phyloP scores from a whole-genome alignment of 1,284 basidiomycete genomes.

The Melampsora americana region DNA sequence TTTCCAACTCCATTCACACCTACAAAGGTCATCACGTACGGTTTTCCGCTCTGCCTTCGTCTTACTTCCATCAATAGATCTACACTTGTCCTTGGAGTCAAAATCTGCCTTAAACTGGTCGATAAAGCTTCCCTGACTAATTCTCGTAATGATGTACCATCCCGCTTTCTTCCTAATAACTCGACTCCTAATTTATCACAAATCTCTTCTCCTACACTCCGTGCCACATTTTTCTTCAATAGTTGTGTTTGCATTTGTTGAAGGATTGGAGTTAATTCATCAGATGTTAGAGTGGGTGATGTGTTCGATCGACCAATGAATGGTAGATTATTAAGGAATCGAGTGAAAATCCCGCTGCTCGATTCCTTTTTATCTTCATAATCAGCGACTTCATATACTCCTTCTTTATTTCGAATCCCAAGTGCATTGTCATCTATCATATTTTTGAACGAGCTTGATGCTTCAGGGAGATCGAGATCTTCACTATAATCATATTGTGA shows the following conservation, averaged over 20 bases:
- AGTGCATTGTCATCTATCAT: constrained; percentile 74
- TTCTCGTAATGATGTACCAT: constrained; percentile 76
- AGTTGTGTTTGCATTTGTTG: constrained; percentile 94
- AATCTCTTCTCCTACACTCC: constrained; percentile 87
- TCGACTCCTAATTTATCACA: constrained; percentile 87
- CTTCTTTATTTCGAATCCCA: constrained; percentile 74
- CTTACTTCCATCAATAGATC: constrained; percentile 75
- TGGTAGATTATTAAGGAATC: constrained; percentile 51
- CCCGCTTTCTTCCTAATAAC: constrained; percentile 77
- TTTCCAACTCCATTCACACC: constrained; percentile 99
- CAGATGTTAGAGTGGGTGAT: constrained; percentile 65
- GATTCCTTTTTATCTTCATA: constrained; percentile 57
- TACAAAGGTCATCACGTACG: constrained; percentile 92
- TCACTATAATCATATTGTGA: constrained; percentile 75
- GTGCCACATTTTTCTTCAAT: constrained; percentile 98
- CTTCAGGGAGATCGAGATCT: constrained; percentile 55
- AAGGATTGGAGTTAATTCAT: constrained; percentile 81
- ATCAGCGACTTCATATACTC: constrained; percentile 89
- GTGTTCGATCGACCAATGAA: constrained; percentile 57
- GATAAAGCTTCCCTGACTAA: constrained; percentile 81
- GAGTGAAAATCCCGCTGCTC: constrained; percentile 32
- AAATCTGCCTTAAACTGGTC: constrained; percentile 80
- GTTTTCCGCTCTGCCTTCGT: constrained; percentile 61
- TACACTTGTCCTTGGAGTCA: constrained; percentile 94
- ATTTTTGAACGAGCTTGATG: constrained; percentile 60